Evolutionary conservation across 225 moss, liverwort and hornwort genomes (phyloP), one percentile per base, ranked within the genome.

Genomic region (Marchantia polymorpha): DNA sequence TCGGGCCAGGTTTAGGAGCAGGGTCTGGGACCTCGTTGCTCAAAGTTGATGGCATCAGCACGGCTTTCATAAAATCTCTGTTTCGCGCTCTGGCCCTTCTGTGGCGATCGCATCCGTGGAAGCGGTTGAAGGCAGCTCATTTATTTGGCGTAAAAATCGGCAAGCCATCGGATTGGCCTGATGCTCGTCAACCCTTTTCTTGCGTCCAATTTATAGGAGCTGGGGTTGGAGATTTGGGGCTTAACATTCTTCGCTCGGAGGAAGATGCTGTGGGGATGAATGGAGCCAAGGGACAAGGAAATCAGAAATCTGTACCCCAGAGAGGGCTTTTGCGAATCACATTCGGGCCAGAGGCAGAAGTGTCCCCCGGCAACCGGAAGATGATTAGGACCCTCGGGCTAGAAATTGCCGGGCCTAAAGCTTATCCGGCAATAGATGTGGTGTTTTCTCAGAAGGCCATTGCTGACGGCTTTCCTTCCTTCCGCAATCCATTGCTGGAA

Each of bases 71-170:
- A 76, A 88, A 88, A 83, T 83, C 90, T 74, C 75, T 90, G 13
- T 90, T 88, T 67, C 84, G 90, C 8, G 83, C 88, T 22, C 76
- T 86, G 8, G 88, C 90, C 59, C 80, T 76, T 59, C 74, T 90
- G 83, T 88, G 86, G 82, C 80, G 83, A 83, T 90, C 90, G 47
- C 82, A 88, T 23, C 90, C 90, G 0, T 90, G 90, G 90, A 90
- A 88, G 81, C 82, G 86, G 14, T 77, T 90, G 71, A 90, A 86
- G 78, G 74, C 88, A 13, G 73, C 75, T 13, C 84, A 90, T 69
- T 73, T 84, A 15, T 86, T 90, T 27, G 90, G 90, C n/a, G 74
- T 90, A 25, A 86, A 84, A 73, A 88, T 90, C 1, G 90, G 88
- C 20, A 90, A 90, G 75, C 75, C 78, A 22, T 75, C 84, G 6